Base-by-base conservation (phyloP, 495 filamentous ascomycete genomes). In the Penicillium antarcticum region DNA sequence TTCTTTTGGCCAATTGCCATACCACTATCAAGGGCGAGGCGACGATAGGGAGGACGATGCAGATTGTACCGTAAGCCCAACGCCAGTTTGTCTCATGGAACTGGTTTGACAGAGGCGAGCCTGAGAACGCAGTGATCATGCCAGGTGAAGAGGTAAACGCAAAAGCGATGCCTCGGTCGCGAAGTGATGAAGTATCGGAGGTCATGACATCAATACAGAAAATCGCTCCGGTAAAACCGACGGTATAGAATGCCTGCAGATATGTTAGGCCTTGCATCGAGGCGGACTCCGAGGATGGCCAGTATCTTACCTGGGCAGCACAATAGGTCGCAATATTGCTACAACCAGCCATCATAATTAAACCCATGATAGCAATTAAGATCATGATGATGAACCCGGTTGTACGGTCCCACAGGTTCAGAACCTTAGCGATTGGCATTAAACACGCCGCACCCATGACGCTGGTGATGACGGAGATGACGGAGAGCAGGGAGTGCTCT, bases 351-450 rank as follows among this genome's bases (percentile, higher is more conserved):
- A 80, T 78, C 63, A 80, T 66, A 37, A 80, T 70, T 19, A 79
- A 47, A 1, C 75, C 77, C 19, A 77, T 29, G 1, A 68, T 69
- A 21, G 63, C 54, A 42, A 69, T 56, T 19, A 56, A 42, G 5
- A 76, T 50, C 59, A 68, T 65, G 39, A 79, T 31, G 8, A 62
- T 75, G 51, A 84, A 85, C 33, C 70, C 71, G 29, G 77, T 57
- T 59, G 80, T 53, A 56, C 80, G 61, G 33, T 85, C 86, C 74
- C 78, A 88, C 17, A 85, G 68, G 57, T 87, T 82, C 44, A 87
- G 70, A 19, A 88, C 66, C 63, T 88, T 88, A 36, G 83, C 84
- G 32, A 87, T 71, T 3, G 85, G 77, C 39, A 87, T 85, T 81
- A 48, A 73, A 58, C 49, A 87, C 62, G 58, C 82, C 82, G 54